Conservation (phyloP, 306 rosid genomes). For the Crataegus laevigata region DNA sequence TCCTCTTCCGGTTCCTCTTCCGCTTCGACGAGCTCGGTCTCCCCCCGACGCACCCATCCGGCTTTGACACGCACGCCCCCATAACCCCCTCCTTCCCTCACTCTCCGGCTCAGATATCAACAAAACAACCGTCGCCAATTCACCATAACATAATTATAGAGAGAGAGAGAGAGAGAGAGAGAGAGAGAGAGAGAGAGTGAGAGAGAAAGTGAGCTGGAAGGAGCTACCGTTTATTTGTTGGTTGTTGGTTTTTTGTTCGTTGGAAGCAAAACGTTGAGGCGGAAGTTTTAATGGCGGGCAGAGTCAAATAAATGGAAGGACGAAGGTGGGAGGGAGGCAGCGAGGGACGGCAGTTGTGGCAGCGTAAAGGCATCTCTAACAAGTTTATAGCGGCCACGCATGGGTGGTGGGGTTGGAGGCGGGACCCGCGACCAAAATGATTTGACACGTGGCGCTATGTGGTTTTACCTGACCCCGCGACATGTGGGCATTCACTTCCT, state of each 20-base stretch:
- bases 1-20: conserved; percentile 28
- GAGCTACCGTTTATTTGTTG: conserved; percentile 22
- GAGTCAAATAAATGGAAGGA: not conserved
- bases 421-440: not conserved
- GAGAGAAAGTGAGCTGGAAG: not conserved
- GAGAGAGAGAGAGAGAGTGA: not conserved
- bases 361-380: conserved; percentile 14
- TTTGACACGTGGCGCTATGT: conserved; percentile 28
- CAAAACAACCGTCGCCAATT: not conserved
- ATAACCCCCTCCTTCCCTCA: conserved; percentile 22
- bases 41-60: conserved; percentile 55
- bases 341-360: conserved; percentile 24
- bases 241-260: not conserved
- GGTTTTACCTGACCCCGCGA: not conserved
- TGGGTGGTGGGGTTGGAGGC: not conserved
- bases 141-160: conserved; percentile 14
- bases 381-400: not conserved
- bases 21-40: conserved; percentile 38
- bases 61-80: conserved; percentile 88
- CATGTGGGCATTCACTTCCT: not conserved
- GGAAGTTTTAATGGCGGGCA: conserved; percentile 7
- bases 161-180: conserved; percentile 11
- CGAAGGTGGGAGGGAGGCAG: not conserved
- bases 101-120: conserved; percentile 11
- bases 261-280: not conserved